phyloP scores from a whole-genome alignment of 164 flowering plant genomes.

The Pachysandra terminalis region DNA sequence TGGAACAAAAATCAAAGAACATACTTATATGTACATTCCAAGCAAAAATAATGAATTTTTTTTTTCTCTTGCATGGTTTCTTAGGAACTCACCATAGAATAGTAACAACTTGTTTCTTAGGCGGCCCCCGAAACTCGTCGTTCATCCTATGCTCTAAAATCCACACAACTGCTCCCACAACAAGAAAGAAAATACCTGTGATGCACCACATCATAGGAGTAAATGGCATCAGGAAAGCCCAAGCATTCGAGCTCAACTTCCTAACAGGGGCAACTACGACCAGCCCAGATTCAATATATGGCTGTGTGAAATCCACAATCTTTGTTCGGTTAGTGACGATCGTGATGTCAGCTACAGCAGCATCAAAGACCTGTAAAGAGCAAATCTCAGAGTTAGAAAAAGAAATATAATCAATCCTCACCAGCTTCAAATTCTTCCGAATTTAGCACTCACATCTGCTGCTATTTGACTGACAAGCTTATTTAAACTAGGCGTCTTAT shows the following conservation, averaged over 20 bases:
- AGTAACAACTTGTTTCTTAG: conserved; percentile 29
- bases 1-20: no score
- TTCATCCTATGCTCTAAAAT: conserved; percentile 37
- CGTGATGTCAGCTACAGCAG: conserved; percentile 21
- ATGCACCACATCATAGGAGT: not conserved
- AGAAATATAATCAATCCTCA: not conserved
- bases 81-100: conserved; percentile 28
- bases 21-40: no score
- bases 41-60: no score
- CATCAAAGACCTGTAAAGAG: conserved; percentile 13
- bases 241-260: conserved; percentile 1
- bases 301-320: conserved; percentile 22
- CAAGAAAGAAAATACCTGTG: not conserved
- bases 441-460: not conserved
- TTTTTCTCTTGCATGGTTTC: not conserved
- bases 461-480: conserved; percentile 2
- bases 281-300: conserved; percentile 14
- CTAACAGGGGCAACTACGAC: conserved; percentile 14
- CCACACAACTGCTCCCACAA: conserved; percentile 38
- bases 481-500: not conserved
- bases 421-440: not conserved
- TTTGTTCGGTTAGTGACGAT: conserved; percentile 17
- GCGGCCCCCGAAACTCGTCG: conserved; percentile 41
- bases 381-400: not conserved
- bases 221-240: conserved; percentile 19